Conservation (phyloP, 768 basidiomycete genomes). For the Auricularia sp. region DNA sequence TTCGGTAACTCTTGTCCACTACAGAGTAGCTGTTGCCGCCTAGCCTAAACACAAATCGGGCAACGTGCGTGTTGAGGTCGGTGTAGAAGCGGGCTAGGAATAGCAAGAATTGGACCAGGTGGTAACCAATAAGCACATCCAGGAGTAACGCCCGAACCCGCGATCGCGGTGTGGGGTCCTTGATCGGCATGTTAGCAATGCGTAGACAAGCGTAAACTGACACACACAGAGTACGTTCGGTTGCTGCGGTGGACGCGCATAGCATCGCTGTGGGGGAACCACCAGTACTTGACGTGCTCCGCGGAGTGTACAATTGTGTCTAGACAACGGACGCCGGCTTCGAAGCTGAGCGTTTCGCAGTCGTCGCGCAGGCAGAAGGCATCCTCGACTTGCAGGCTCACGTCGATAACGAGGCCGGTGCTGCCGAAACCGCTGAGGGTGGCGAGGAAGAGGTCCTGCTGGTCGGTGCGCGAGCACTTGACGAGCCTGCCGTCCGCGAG, state of each 20-base stretch:
- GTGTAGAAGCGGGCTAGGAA: constrained; percentile 62
- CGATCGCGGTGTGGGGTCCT: constrained; percentile 6
- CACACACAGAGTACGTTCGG: constrained; percentile 65
- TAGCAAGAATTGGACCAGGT: constrained; percentile 74
- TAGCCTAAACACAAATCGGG: constrained; percentile 60
- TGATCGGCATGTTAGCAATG: background rate
- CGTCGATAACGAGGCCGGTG: constrained; percentile 76
- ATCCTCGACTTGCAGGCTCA: constrained; percentile 69
- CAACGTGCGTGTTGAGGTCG: constrained; percentile 52
- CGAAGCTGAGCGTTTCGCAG: constrained; percentile 52
- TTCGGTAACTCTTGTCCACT: constrained; percentile 66
- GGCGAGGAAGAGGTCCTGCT: constrained; percentile 77
- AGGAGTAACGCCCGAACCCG: background rate
- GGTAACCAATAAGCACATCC: constrained; percentile 36
- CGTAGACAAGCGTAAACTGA: constrained; percentile 3
- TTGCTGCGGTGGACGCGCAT: constrained; percentile 65
- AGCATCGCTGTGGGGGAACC: constrained; percentile 74
- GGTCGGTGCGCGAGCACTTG: constrained; percentile 41
- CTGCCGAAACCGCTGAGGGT: constrained; percentile 84
- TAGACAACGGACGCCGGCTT: constrained; percentile 47
- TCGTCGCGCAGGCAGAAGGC: constrained; percentile 73
- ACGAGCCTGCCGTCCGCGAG: constrained; percentile 66
- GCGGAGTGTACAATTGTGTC: constrained; percentile 49
- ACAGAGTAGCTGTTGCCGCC: constrained; percentile 37
- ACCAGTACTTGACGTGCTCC: constrained; percentile 90